phyloP scores from a whole-genome alignment of 257 asterid genomes.

The Fraxinus pennsylvanica region DNA sequence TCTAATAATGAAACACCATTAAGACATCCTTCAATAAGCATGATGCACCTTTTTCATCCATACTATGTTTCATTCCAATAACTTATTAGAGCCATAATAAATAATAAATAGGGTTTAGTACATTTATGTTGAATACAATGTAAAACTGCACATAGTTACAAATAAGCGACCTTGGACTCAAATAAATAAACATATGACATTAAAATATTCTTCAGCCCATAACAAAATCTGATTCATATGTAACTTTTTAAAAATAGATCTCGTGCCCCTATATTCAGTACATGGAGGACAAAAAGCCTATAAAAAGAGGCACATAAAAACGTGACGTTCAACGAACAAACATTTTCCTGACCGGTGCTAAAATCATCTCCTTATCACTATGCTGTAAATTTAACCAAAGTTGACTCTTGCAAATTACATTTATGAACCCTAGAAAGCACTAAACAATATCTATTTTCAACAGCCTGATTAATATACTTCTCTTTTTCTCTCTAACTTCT shows the following conservation, averaged over 20 bases:
- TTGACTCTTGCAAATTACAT: neutral
- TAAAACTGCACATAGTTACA: neutral
- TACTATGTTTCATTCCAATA: neutral
- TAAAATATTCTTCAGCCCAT: neutral
- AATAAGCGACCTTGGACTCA: neutral
- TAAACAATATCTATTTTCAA: neutral
- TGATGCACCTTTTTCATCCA: neutral
- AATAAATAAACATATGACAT: neutral
- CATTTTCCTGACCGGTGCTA: neutral
- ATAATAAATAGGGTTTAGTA: neutral
- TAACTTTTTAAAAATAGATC: no score
- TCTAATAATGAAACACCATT: slow-evolving; percentile 9
- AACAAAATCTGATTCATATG: neutral
- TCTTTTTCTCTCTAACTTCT: neutral
- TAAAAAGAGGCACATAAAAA: neutral
- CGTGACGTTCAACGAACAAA: neutral
- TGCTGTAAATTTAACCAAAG: neutral
- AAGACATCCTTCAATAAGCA: neutral
- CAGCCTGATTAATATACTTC: neutral
- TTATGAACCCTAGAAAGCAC: neutral
- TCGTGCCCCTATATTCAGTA: neutral
- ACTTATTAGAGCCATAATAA: neutral
- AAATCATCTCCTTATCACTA: neutral
- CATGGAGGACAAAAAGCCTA: neutral
- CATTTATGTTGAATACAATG: neutral